A percentile compares a stretch with the other conserved stretches of the same genome.
Evolutionary conservation across 2,329 filamentous ascomycete species (phyloP).

Genomic region (Venturia asperata): DNA sequence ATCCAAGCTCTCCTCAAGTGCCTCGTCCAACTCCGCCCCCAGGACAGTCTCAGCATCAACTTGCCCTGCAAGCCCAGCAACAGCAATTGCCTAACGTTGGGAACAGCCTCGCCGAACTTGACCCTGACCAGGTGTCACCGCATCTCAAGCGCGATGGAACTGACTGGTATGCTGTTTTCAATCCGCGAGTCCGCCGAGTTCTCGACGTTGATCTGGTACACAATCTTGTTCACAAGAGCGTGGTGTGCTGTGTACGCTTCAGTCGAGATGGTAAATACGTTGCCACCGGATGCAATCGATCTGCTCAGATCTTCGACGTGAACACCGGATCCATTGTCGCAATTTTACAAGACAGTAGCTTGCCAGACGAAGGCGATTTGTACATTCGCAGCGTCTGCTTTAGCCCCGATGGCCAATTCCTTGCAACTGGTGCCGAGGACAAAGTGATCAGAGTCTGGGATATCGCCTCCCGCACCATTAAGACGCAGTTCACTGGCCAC

Average conservation of each 20-base stretch:
- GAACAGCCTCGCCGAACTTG: conserved; percentile 75
- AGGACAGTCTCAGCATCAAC: conserved; percentile 32
- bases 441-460: conserved; percentile 98
- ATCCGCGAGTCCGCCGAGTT: conserved; percentile 79
- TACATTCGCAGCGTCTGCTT: conserved; percentile 99
- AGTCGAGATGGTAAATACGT: conserved; percentile 93
- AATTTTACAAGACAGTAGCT: conserved; percentile 79
- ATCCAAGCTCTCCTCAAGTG: conserved; percentile 83
- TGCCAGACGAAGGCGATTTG: conserved; percentile 81
- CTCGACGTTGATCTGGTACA: conserved; percentile 92
- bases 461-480: conserved; percentile 73
- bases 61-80: conserved; percentile 31
- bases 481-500: conserved; percentile 90
- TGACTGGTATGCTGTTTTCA: conserved; percentile 97
- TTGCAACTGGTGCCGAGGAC: conserved; percentile 94
- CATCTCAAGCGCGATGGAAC: conserved; percentile 81
- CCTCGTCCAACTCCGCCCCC: conserved; percentile 70
- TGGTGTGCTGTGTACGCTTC: conserved; percentile 97
- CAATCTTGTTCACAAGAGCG: conserved; percentile 86
- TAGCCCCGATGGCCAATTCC: conserved; percentile 87
- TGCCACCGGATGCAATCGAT: conserved; percentile 93
- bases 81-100: conserved; percentile 44
- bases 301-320: conserved; percentile 99
- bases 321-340: conserved; percentile 79
- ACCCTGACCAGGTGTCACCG: conserved; percentile 75